These are phyloP conservation scores for Pyricularia grisea DNA, from an alignment of 2,329 filamentous ascomycete genomes.

Conservation along the genomic window DNA sequence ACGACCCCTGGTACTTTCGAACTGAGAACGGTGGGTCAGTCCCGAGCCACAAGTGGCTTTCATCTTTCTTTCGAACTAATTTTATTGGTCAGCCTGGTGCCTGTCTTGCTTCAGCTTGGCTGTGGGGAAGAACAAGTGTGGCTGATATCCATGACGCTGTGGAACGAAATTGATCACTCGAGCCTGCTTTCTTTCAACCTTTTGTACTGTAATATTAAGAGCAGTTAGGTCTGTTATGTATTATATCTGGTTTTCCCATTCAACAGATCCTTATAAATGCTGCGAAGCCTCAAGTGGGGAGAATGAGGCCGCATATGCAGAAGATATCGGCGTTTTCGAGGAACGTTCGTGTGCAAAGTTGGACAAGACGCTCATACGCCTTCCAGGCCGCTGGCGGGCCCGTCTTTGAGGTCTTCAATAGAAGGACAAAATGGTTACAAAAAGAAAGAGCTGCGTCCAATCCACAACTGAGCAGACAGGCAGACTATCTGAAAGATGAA, in stretches of 20 bases:
- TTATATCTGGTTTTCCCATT: not conserved
- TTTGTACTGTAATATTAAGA: not conserved
- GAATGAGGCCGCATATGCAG: slow-evolving; percentile 8
- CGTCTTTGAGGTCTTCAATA: slow-evolving; percentile 85
- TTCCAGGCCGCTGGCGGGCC: slow-evolving; percentile 69
- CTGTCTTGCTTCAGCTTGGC: not conserved
- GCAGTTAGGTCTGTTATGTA: not conserved
- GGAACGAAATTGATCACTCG: not conserved
- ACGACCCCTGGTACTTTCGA: not conserved
- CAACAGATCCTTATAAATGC: not conserved
- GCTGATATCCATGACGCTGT: not conserved
- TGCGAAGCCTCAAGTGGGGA: slow-evolving; percentile 5
- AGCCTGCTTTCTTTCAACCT: not conserved
- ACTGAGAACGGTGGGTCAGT: not conserved
- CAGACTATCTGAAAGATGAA: slow-evolving; percentile 91
- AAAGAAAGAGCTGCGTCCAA: slow-evolving; percentile 75
- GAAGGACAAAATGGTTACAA: slow-evolving; percentile 77
- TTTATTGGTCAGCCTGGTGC: not conserved
- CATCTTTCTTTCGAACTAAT: not conserved
- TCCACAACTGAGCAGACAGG: slow-evolving; percentile 61
- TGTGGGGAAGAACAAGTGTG: not conserved
- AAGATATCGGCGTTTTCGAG: slow-evolving; percentile 7
- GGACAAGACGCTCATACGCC: slow-evolving; percentile 54
- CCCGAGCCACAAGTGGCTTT: not conserved
- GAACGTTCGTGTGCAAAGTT: slow-evolving; percentile 33